A percentile compares a stretch with the other conserved stretches of the same genome.
These are phyloP conservation scores for Fusarium illudens DNA, from an alignment of 2,329 filamentous ascomycete species.

Conservation along the genomic window DNA sequence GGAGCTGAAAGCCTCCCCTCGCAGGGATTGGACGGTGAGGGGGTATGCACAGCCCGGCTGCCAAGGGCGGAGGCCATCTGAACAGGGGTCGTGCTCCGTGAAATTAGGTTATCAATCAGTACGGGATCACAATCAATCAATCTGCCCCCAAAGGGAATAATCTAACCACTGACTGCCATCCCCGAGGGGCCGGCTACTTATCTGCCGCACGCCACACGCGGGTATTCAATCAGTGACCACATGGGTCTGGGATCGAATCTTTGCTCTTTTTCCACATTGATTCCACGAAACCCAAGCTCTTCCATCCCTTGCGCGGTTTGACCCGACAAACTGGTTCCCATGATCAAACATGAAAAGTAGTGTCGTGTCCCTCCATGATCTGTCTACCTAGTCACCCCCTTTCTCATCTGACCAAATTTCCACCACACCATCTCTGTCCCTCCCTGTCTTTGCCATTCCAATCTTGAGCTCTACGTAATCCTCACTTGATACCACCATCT, in stretches of 20 bases:
- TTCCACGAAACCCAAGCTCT: background rate
- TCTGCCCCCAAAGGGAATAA: background rate
- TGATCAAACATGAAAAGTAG: constrained; percentile 6
- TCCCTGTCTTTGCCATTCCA: background rate
- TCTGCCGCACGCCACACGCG: constrained; percentile 10
- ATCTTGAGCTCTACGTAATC: background rate
- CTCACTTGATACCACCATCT: background rate
- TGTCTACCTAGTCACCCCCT: too few species aligned
- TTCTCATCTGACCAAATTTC: constrained; percentile 5
- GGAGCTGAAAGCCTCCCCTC: constrained; percentile 6
- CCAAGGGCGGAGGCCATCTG: constrained; percentile 8
- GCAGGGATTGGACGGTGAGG: background rate
- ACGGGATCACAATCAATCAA: constrained; percentile 30
- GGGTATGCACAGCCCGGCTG: background rate
- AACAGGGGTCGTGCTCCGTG: constrained; percentile 12
- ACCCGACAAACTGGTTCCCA: background rate
- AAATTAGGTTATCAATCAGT: constrained; percentile 43
- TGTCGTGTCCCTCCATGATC: background rate
- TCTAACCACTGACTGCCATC: background rate
- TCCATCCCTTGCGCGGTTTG: background rate
- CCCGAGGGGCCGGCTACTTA: constrained; percentile 1
- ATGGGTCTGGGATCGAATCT: background rate
- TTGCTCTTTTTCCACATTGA: background rate
- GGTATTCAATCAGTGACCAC: background rate
- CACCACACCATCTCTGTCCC: background rate